A percentile compares a stretch with the other conserved stretches of the same genome.
Conservation (phyloP, 2,329 filamentous ascomycete genomes). For the Tolypocladium tundrense region DNA sequence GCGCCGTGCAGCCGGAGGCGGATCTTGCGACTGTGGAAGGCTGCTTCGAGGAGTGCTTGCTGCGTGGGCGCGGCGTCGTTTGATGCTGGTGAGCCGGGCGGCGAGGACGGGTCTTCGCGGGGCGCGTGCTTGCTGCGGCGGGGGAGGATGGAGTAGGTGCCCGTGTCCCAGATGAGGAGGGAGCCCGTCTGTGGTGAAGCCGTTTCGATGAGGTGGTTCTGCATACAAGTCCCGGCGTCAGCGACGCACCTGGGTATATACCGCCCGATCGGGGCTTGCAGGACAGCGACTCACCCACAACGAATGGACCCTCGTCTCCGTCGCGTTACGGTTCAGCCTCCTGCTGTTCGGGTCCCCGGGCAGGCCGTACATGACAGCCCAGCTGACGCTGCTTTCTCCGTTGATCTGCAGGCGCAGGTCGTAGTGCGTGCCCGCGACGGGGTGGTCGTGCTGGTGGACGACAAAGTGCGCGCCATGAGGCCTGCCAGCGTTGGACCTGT, state of each 20-base stretch:
- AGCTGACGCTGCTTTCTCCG: slow-evolving; percentile 53
- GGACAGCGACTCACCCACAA: slow-evolving; percentile 36
- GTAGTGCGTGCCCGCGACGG: slow-evolving; percentile 57
- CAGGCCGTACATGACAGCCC: slow-evolving; percentile 53
- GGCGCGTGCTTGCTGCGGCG: slow-evolving; percentile 23
- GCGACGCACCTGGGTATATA: not conserved
- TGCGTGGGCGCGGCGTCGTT: slow-evolving; percentile 17
- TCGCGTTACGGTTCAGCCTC: slow-evolving; percentile 47
- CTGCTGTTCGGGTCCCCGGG: slow-evolving; percentile 47
- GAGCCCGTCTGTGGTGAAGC: slow-evolving; percentile 44
- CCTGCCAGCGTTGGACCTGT: slow-evolving; percentile 19
- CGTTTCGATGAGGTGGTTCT: slow-evolving; percentile 54
- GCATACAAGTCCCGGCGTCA: not conserved
- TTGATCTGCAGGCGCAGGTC: slow-evolving; percentile 63
- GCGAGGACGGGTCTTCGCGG: slow-evolving; percentile 18
- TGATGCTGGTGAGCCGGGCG: slow-evolving; percentile 11
- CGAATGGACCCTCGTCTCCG: slow-evolving; percentile 51
- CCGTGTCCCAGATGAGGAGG: slow-evolving; percentile 53
- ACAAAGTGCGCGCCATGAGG: slow-evolving; percentile 47
- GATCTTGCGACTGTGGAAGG: slow-evolving; percentile 47
- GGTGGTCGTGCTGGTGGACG: slow-evolving; percentile 65
- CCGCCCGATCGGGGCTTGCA: not conserved
- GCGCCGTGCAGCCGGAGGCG: slow-evolving; percentile 43
- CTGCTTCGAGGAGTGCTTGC: slow-evolving; percentile 37
- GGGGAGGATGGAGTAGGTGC: slow-evolving; percentile 44